Evolutionary conservation across 306 rosid species (phyloP).

Genomic region (Hylodesmum podocarpum): DNA sequence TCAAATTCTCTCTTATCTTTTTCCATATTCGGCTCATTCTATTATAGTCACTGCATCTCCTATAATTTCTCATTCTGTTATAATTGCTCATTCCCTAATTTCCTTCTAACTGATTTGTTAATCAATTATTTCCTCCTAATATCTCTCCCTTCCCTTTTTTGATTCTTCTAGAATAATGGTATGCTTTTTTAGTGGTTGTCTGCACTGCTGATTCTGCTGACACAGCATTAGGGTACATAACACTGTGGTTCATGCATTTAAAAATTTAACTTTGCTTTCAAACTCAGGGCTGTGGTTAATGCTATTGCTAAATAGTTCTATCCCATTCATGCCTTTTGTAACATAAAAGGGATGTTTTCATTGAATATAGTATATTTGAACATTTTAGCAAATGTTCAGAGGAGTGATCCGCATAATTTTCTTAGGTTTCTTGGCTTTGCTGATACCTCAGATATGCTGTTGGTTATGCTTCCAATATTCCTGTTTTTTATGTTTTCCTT

Average conservation of each 20-base stretch:
- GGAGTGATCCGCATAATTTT: background rate
- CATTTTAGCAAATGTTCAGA: background rate
- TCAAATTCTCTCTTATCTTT: too few relatives aligned
- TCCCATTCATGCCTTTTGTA: constrained; percentile 1
- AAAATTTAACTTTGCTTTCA: background rate
- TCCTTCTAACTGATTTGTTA: too few relatives aligned
- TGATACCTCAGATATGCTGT: background rate
- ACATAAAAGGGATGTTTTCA: background rate
- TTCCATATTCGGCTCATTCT: too few relatives aligned
- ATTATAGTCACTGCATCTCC: too few relatives aligned
- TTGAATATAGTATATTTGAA: background rate
- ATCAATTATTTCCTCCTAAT: too few relatives aligned
- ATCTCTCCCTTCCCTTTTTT: too few relatives aligned
- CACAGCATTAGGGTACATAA: too few relatives aligned
- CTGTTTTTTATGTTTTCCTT: background rate
- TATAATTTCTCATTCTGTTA: too few relatives aligned
- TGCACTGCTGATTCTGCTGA: too few relatives aligned
- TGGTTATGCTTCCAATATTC: background rate
- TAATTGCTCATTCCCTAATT: too few relatives aligned
- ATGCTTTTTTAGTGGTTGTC: too few relatives aligned
- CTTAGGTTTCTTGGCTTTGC: background rate
- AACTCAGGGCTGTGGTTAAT: constrained; percentile 3
- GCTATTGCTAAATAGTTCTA: background rate
- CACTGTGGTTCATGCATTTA: background rate
- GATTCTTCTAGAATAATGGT: too few relatives aligned